Base-by-base conservation (phyloP, 345 rosid species). In the Psidium guajava region DNA sequence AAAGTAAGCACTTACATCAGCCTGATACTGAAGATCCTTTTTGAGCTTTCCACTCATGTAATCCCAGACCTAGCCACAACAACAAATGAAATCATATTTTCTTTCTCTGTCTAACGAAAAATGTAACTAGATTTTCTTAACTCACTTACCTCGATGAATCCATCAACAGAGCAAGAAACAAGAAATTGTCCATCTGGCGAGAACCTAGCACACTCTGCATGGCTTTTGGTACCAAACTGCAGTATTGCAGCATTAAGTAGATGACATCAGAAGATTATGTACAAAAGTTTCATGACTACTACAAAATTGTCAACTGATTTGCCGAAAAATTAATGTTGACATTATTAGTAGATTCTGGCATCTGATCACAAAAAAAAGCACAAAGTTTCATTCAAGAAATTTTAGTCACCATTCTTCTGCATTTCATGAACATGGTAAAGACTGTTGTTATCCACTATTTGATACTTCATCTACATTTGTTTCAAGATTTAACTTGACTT, bases 151-250 rank as follows among this genome's bases (percentile, higher is more conserved):
- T 97, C 98, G 88, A 97, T 92, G 91, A 96, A 96, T 64, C 99
- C 99, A 91, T 97, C 99, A 84, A 97, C 96, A 80, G 99, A 97
- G 82, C 92, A 93, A 85, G 99, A 96, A 85, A 94, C 98, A 84
- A 97, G 99, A 89, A 95, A 97, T 87, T 97, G 99, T 82, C 99
- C 99, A 88, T 97, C 99, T 82, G 98, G 98, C 77, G 99, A 97
- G 89, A 97, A 96, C 85, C 94, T 90, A 85, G 98, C 96, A 84
- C 95, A 94, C 92, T 97, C 99, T n/a, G 98, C 98, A 87, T 96
- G 98, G 88, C 95, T 96, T 91, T 96, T 97, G 81, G 95, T 90
- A 84, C 98, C 99, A 92, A 97, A 97, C 98, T 97, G 93, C 90
- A 93, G 53, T 83, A 85, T 47, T 82, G 86, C 52, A 88, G 47